Base-by-base conservation (phyloP, 2,329 filamentous ascomycete genomes). In the Endothia cerciana region DNA sequence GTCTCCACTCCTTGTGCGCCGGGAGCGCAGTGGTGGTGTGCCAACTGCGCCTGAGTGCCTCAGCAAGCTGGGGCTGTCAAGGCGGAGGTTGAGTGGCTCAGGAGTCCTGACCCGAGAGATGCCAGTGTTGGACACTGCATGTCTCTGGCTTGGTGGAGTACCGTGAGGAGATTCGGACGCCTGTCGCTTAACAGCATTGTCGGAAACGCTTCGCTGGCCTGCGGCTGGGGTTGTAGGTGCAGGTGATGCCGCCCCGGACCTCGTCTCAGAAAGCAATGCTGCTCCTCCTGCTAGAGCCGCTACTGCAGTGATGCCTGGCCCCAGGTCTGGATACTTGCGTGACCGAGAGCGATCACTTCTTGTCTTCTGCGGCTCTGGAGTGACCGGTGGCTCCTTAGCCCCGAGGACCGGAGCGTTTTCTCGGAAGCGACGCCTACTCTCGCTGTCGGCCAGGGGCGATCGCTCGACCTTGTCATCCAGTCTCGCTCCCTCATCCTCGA, bases 21-120 rank as follows among this genome's bases (percentile, higher is more conserved):
- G 83, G 76, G 92, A 87, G 73, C 93, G 86, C 68, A 95, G 84
- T 58, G 90, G 88, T 69, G 90, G 90, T 67, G 89, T 90, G 69
- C 55, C 55, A 58, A 28, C 15, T 36, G 55, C 36, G 55, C 78
- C 78, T 74, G 78, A 82, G 70, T 80, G 72, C 74, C 69, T 83
- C 77, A 75, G 71, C 77, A 76, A 82, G 81, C 84, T 81, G 80
- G 84, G 83, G 64, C 89, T 92, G 70, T 89, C 85, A 76, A 91
- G 86, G 74, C 89, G 84, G 66, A 84, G 82, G 70, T 77, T 77
- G 43, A 82, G 77, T 69, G 83, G 82, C 74, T 87, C 85, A 3
- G 85, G 85, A 57, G 85, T 86, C 64, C 81, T 78, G 66, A 80
- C 74, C 64, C 84, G 79, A 62, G 82, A 78, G 68, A 86, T 77